Evolutionary conservation across 345 rosid species (phyloP).

Genomic region (Garcia nutans): DNA sequence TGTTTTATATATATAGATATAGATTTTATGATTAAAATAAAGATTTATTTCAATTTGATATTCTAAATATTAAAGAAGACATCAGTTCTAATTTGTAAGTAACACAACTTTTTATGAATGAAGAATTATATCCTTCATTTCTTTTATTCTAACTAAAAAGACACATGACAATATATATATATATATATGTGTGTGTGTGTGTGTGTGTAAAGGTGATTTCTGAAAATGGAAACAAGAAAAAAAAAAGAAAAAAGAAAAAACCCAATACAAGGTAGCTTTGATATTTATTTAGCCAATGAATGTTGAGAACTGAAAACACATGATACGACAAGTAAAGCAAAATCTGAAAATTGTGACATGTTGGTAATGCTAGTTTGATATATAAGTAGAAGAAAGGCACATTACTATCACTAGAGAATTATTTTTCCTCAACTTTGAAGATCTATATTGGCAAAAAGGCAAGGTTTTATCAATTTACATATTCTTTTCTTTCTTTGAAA

Average conservation of each 20-base stretch:
- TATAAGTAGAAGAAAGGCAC: slow-evolving; percentile 17
- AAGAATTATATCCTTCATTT: too few relatives aligned
- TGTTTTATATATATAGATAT: too few relatives aligned
- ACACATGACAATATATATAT: too few relatives aligned
- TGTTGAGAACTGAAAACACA: neutral
- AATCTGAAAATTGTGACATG: neutral
- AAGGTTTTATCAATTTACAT: slow-evolving; percentile 10
- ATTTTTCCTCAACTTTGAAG: slow-evolving; percentile 11
- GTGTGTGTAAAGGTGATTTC: neutral
- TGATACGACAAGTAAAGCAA: neutral
- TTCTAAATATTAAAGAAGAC: too few relatives aligned
- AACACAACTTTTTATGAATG: too few relatives aligned
- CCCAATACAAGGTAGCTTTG: neutral
- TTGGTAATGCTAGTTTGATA: neutral
- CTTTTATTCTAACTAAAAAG: too few relatives aligned
- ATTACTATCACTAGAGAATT: neutral
- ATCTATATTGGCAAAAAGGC: neutral
- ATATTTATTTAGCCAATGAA: slow-evolving; percentile 7
- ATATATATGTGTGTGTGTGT: too few relatives aligned
- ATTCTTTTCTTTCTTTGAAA: slow-evolving; percentile 21
- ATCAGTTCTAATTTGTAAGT: too few relatives aligned
- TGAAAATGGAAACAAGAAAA: neutral
- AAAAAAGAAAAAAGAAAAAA: too few relatives aligned
- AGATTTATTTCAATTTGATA: too few relatives aligned
- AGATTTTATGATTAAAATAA: too few relatives aligned